A percentile compares a stretch with the other conserved stretches of the same genome.
phyloP scores from a whole-genome alignment of 192 early-diverging fungal genomes.

The Pilobolus umbonatus region DNA sequence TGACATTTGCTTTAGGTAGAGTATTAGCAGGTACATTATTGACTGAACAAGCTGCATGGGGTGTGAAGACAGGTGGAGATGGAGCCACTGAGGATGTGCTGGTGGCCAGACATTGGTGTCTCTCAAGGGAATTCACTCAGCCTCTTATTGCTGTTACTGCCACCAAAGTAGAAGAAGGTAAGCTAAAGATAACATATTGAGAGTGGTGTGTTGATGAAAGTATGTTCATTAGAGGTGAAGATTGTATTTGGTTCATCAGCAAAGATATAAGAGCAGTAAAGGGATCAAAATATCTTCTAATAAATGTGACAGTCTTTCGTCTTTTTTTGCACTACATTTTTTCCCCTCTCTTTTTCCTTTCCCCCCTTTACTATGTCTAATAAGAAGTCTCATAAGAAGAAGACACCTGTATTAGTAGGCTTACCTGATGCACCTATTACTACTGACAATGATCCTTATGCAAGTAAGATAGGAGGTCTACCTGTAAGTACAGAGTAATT shows the following conservation, averaged over 20 bases:
- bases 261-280: conserved; percentile 19
- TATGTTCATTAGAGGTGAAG: too few species aligned
- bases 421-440: conserved; percentile 44
- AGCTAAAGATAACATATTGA: conserved; percentile 3
- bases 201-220: conserved; percentile 13
- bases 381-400: conserved; percentile 25
- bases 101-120: conserved; percentile 23
- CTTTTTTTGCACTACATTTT: too few species aligned
- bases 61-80: neutral
- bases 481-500: conserved; percentile 43
- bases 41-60: conserved; percentile 47
- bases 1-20: conserved; percentile 47
- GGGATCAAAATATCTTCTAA: too few species aligned
- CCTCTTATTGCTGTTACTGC: neutral
- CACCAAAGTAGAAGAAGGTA: neutral
- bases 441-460: conserved; percentile 53
- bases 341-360: neutral
- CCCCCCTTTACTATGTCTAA: neutral
- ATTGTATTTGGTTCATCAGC: conserved; percentile 24
- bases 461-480: conserved; percentile 61
- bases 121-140: conserved; percentile 9
- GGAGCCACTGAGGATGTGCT: conserved; percentile 15
- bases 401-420: conserved; percentile 38
- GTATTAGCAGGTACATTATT: conserved; percentile 44
- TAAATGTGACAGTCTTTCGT: too few species aligned